Percentiles rank a stretch among this genome's conserved stretches.
These are phyloP conservation scores for Phalaenopsis equestris DNA, from an alignment of 106 monocot genomes.

Conservation along the genomic window DNA sequence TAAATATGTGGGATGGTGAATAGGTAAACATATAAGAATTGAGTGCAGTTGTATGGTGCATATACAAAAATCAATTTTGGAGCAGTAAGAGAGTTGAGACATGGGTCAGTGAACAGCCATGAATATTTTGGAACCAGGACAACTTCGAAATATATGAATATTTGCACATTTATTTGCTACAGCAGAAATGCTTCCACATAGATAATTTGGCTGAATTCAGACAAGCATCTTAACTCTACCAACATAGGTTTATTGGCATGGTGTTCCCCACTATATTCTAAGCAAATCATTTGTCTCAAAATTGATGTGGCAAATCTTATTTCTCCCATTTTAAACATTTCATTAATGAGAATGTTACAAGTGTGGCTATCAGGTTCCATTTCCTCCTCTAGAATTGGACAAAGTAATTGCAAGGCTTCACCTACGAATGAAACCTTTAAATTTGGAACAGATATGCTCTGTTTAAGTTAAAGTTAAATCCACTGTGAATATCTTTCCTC, in stretches of 20 bases:
- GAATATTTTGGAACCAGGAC: too few species aligned
- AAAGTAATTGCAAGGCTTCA: slow-evolving; percentile 1
- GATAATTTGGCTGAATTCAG: background rate
- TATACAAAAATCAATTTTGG: too few species aligned
- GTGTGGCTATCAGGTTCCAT: slow-evolving; percentile 6
- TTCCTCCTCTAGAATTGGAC: slow-evolving; percentile 7
- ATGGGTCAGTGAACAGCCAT: too few species aligned
- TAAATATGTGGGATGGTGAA: too few species aligned
- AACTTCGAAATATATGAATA: background rate
- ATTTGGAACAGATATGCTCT: too few species aligned
- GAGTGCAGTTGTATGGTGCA: too few species aligned
- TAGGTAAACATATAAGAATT: too few species aligned
- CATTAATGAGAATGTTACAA: slow-evolving; percentile 18
- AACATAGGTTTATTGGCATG: background rate
- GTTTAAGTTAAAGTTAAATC: too few species aligned
- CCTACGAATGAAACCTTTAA: background rate
- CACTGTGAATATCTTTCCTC: too few species aligned
- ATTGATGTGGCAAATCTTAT: background rate
- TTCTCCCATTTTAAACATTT: slow-evolving; percentile 11
- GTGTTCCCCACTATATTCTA: slow-evolving; percentile 6
- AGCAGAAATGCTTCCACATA: background rate
- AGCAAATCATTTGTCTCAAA: slow-evolving; percentile 19
- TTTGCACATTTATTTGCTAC: background rate
- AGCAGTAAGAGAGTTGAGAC: too few species aligned
- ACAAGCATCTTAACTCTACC: background rate